These are phyloP conservation scores for Sugiyamaella boreocaroliniensis DNA, from an alignment of 805 yeast genomes.

Conservation along the genomic window DNA sequence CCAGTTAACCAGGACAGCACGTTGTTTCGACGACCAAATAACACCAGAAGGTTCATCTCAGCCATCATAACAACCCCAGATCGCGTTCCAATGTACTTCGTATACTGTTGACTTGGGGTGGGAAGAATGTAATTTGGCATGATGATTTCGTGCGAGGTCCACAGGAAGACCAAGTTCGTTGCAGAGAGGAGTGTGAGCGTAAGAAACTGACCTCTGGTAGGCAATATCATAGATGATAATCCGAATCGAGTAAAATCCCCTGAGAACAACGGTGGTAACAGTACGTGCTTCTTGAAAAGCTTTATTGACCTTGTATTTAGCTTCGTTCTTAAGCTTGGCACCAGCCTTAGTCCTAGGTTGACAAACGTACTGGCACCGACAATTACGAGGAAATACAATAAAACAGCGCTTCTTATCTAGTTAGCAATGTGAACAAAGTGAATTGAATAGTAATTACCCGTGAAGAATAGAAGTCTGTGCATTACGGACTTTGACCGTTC, in stretches of 20 bases:
- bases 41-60: slow-evolving; percentile 37
- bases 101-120: neutral
- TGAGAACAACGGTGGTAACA: neutral
- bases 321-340: neutral
- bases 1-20: slow-evolving; percentile 57
- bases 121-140: slow-evolving; percentile 4
- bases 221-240: neutral
- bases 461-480: neutral
- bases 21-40: slow-evolving; percentile 67
- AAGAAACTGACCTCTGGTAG: neutral
- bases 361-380: neutral
- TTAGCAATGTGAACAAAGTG: neutral
- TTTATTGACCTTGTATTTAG: neutral
- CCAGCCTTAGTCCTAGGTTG: neutral
- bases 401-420: neutral
- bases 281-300: neutral
- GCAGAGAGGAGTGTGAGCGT: neutral
- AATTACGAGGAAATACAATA: neutral
- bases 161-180: slow-evolving; percentile 25
- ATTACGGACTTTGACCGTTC: neutral
- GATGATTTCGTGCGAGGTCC: slow-evolving; percentile 15
- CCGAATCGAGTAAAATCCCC: neutral
- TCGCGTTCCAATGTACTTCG: slow-evolving; percentile 38
- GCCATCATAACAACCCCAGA: slow-evolving; percentile 41
- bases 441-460: neutral